phyloP scores from a whole-genome alignment of 352 stramenopile species.

The Pythium insidiosum region DNA sequence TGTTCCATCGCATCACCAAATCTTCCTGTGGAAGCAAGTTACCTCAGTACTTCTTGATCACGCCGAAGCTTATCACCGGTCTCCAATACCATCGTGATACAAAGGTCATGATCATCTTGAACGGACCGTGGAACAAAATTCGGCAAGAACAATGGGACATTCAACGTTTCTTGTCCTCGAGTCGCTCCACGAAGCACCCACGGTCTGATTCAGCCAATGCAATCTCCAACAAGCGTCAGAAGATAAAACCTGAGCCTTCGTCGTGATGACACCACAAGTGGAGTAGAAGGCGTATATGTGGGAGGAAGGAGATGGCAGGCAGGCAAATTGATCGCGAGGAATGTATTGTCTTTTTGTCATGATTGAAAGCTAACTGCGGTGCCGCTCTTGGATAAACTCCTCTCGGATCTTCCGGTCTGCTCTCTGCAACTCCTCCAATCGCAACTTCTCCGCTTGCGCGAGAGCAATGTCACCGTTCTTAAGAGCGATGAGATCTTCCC shows the following conservation, averaged over 20 bases:
- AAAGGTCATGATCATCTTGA: conserved; percentile 85
- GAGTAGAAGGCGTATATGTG: too few species aligned
- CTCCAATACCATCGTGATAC: conserved; percentile 81
- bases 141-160: conserved; percentile 67
- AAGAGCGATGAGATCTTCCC: conserved; percentile 52
- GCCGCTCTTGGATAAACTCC: too few species aligned
- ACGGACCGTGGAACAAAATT: conserved; percentile 80
- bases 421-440: conserved; percentile 60
- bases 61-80: conserved; percentile 83
- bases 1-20: conserved; percentile 85
- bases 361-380: too few species aligned
- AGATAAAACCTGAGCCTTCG: neutral
- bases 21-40: conserved; percentile 81
- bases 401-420: conserved; percentile 22
- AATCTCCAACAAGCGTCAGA: neutral
- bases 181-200: conserved; percentile 32
- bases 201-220: too few species aligned
- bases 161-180: conserved; percentile 35
- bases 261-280: too few species aligned
- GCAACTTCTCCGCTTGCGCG: conserved; percentile 59
- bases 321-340: too few species aligned
- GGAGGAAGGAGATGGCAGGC: too few species aligned
- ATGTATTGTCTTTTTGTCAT: too few species aligned
- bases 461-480: conserved; percentile 47
- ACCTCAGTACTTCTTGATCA: conserved; percentile 87